Percentiles rank a stretch among this genome's conserved stretches.
Conservation (phyloP, 306 rosid species). For the Cicer cuneatum region DNA sequence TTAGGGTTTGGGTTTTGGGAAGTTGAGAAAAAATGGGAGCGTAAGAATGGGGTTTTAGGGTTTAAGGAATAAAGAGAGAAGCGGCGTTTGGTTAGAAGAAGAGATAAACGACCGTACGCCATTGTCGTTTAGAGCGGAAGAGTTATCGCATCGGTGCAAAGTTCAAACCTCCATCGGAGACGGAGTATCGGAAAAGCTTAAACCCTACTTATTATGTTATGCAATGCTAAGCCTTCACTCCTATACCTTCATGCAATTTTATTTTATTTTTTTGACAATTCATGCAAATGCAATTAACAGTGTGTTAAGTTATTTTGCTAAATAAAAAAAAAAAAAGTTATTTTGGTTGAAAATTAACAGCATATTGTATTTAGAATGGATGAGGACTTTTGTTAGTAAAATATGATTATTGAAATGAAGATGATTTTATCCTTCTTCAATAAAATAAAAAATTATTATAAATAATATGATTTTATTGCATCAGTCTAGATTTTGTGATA, state of each 20-base stretch:
- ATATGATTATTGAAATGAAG: too few relatives aligned
- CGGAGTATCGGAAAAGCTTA: conserved; percentile 32
- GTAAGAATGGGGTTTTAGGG: conserved; percentile 47
- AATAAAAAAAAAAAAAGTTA: too few relatives aligned
- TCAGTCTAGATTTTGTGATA: too few relatives aligned
- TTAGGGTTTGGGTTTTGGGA: conserved; percentile 51
- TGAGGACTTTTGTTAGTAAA: too few relatives aligned
- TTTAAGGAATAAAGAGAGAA: conserved; percentile 44
- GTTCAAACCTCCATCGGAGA: conserved; percentile 49
- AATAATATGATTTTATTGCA: too few relatives aligned
- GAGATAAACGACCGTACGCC: conserved; percentile 69
- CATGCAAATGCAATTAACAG: too few relatives aligned
- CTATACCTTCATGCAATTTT: neutral
- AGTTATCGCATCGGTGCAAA: neutral
- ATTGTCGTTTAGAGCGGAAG: conserved; percentile 31
- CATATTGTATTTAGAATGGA: too few relatives aligned
- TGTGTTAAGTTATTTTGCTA: too few relatives aligned
- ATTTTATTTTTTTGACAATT: too few relatives aligned
- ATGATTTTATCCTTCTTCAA: too few relatives aligned
- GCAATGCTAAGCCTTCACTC: neutral
- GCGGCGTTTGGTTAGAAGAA: conserved; percentile 66
- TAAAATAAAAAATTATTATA: too few relatives aligned
- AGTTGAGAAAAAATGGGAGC: conserved; percentile 52
- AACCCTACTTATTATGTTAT: conserved; percentile 48
- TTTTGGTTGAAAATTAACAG: too few relatives aligned